Conservation (phyloP, 2,329 filamentous ascomycete species). For the Fusarium beomiforme region DNA sequence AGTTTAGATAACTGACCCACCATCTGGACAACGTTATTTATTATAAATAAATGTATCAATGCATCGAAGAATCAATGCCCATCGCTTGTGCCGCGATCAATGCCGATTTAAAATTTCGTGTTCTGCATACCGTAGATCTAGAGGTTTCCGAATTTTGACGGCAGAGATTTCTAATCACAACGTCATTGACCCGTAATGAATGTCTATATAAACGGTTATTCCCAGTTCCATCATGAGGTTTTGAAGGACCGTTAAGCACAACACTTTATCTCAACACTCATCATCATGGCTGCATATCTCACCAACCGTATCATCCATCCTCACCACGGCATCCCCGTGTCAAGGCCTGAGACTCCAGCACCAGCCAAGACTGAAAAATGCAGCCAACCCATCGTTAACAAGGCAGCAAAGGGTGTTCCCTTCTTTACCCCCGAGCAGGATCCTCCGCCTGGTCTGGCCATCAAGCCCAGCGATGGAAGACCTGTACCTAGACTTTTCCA, state of each 20-base stretch:
- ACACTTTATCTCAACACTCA: neutral
- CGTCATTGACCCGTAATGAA: constrained; percentile 18
- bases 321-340: constrained; percentile 43
- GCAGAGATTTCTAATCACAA: constrained; percentile 26
- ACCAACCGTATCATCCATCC: constrained; percentile 41
- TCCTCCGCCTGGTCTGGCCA: constrained; percentile 56
- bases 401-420: constrained; percentile 49
- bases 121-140: neutral
- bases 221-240: neutral
- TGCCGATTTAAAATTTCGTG: neutral
- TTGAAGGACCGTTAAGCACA: neutral
- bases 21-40: constrained; percentile 13
- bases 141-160: neutral
- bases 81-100: neutral
- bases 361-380: constrained; percentile 37
- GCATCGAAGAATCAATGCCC: neutral
- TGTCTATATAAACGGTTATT: neutral
- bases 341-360: constrained; percentile 36
- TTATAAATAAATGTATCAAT: constrained; percentile 26
- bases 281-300: constrained; percentile 43
- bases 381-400: constrained; percentile 35
- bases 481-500: constrained; percentile 62
- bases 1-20: constrained; percentile 16
- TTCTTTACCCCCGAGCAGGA: constrained; percentile 61
- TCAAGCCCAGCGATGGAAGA: constrained; percentile 55